Evolutionary conservation across 106 monocot species (phyloP), one percentile per base, ranked within the genome.

Genomic region (Chionographis japonica): DNA sequence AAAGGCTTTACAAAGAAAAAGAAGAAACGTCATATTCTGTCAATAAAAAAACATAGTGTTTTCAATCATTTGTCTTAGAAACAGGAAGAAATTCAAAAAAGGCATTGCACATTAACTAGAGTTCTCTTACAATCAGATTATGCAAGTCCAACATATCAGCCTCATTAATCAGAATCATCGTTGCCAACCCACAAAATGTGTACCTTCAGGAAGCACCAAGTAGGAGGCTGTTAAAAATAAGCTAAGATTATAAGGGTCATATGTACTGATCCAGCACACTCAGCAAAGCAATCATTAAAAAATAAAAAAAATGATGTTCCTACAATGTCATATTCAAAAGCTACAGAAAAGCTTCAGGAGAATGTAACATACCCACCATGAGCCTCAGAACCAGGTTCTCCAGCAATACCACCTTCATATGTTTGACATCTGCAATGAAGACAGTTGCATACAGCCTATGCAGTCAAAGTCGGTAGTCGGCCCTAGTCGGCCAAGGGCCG

Each of bases 321-420:
- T 46, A 10, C 27, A 27, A 27, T 1, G 9, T 46, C 9, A 46
- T 46, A 10, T 46, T 46, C 46, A 46, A 46, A 27, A 6, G 5
- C 9, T 46, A 46, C 46, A 46, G 8, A 5, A 36, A n/a, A 54
- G 52, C 12, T 38, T 74, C 38, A 6, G 7, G 14, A 58, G 58
- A 43, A 69, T 52, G 77, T 72, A 76, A 92, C 89, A 73, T 98
- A 98, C 98, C 98, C 98, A 87, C 98, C 98, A 88, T 98, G 98
- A 77, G 98, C 98, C 88, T 98, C 98, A 77, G 98, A 90, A 65
- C 85, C 79, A 49, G 93, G 98, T 56, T 98, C 98, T 66, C 98
- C 98, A 68, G 89, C 80, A 85, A 98, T 90, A 75, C 98, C 98
- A 76, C 98, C 98, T 88, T 98, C 98, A 72, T 90, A 98, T 74